Percentiles rank a stretch among this genome's conserved stretches.
phyloP scores from a whole-genome alignment of 2,329 filamentous ascomycete genomes.

The Colletotrichum sp. region DNA sequence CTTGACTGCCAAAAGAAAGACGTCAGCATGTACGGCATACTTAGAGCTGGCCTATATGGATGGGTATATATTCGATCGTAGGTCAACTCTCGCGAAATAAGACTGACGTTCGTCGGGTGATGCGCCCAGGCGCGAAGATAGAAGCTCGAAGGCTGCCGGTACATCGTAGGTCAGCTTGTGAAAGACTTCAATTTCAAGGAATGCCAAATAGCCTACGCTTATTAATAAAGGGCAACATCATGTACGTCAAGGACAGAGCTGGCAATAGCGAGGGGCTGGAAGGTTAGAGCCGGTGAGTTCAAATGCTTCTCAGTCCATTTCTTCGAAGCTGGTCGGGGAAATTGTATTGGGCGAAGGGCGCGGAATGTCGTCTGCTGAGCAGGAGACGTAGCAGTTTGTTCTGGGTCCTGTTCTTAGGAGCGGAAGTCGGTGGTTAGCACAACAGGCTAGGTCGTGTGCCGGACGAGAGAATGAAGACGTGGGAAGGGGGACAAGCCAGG shows the following conservation, averaged over 20 bases:
- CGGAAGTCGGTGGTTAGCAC: not conserved
- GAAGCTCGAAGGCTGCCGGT: constrained; percentile 46
- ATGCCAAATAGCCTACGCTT: constrained; percentile 23
- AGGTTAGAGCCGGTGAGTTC: not conserved
- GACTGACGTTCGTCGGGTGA: constrained; percentile 52
- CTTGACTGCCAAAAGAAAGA: constrained; percentile 69
- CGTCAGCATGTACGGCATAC: not conserved
- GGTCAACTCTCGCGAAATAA: not conserved
- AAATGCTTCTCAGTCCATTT: not conserved
- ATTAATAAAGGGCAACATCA: constrained; percentile 34
- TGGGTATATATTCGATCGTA: constrained; percentile 33
- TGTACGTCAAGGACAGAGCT: not conserved
- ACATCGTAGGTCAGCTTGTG: not conserved
- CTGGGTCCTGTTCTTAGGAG: not conserved
- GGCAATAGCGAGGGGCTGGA: not conserved
- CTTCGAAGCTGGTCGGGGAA: not conserved
- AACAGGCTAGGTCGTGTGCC: not conserved
- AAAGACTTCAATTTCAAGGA: not conserved
- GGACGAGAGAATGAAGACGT: not conserved
- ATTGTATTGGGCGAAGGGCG: not conserved
- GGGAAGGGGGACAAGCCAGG: not conserved
- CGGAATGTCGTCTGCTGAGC: not conserved
- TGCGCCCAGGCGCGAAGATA: constrained; percentile 45
- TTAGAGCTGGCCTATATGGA: not conserved
- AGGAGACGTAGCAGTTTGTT: not conserved